Base-by-base conservation (phyloP, 768 basidiomycete genomes). In the Thelephora ganbajun region DNA sequence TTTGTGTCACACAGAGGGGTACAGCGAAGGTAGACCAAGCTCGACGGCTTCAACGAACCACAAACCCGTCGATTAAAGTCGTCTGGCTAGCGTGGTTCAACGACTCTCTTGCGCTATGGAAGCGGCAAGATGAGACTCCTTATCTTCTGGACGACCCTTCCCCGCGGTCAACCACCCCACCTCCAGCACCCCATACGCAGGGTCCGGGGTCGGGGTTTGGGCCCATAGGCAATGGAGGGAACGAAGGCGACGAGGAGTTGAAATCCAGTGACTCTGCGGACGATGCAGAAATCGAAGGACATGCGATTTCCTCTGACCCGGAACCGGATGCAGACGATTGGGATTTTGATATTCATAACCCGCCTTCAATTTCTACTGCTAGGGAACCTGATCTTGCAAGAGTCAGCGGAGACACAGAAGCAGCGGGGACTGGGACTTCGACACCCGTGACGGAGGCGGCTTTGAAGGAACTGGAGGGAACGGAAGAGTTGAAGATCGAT, bases 1-100 rank as follows among this genome's bases (percentile, higher is more conserved):
- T 51, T 43, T 18, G 16, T 57, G n/a, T n/a, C n/a, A n/a, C n/a
- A n/a, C n/a, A 93, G 88, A 78, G 78, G 51, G 87, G 88, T 33
- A 97, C 94, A 0, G 82, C 83, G 53, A 99, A 99, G 66, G 91
- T 94, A 0, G 83, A 91, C 58, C 68, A 73, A 47, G 91, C 92
- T 0, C 75, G 83, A 36, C 76, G 76, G 58, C 39, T 41, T 16
- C 16, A 22, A 41, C 4, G 26, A 30, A 30, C 26, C 9, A 30
- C 26, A 9, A 75, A 77, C n/a, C 79, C 81, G 5, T 76, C 76
- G 19, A 77, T 87, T 58, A 80, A 83, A 59, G 79, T 97, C 51
- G 90, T 98, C 16, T 87, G 86, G 79, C 63, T 85, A 6, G 69
- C 75, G 7, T 99, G 94, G 94, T 84, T 98, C 57, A 80, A 76